These are phyloP conservation scores for Ceratobasidium theobromae DNA, from an alignment of 1,284 basidiomycete genomes.

Conservation along the genomic window DNA sequence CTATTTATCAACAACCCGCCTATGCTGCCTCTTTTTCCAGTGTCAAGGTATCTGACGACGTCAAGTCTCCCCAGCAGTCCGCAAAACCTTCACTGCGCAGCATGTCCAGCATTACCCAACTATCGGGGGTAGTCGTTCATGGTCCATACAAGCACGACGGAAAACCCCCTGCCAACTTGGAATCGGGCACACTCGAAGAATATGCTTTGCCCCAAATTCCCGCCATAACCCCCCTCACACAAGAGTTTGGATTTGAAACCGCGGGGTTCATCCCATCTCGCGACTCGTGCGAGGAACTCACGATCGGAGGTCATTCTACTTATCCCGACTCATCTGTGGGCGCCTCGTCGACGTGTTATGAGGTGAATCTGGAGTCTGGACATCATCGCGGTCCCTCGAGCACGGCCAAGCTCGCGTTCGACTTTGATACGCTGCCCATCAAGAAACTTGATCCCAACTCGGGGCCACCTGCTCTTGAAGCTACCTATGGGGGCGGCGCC, in stretches of 20 bases:
- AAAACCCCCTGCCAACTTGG: no score
- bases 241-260: conserved; percentile 16
- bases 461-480: background rate
- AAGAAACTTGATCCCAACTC: background rate
- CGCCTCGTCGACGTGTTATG: background rate
- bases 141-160: no score
- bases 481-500: background rate
- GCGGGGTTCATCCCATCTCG: conserved; percentile 32
- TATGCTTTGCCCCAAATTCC: background rate
- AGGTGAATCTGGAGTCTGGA: background rate
- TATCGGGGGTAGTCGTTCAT: no score
- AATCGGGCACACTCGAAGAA: background rate
- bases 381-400: background rate
- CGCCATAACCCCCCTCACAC: background rate
- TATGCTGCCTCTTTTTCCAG: conserved; percentile 1
- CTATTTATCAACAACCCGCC: background rate
- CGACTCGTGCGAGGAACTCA: background rate
- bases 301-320: background rate
- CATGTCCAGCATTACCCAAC: background rate
- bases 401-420: background rate
- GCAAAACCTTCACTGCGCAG: background rate
- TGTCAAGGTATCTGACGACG: background rate
- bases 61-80: no score
- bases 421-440: conserved; percentile 6
- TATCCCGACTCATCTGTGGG: background rate